phyloP scores from a whole-genome alignment of 495 filamentous ascomycete species.

The Xylaria castorea region DNA sequence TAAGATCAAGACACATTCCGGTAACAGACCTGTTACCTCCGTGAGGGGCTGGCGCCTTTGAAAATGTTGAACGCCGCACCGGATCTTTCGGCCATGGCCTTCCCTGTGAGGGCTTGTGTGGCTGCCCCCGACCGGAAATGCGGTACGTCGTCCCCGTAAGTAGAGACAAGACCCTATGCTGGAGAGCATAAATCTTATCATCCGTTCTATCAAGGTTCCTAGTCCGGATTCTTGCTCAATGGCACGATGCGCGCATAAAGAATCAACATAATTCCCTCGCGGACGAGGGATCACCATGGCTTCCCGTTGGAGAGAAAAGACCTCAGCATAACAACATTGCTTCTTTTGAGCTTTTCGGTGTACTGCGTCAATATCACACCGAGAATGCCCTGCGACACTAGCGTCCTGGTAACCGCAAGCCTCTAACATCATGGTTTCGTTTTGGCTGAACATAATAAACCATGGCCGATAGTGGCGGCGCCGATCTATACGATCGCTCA shows the following conservation, averaged over 20 bases:
- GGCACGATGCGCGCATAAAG: not conserved
- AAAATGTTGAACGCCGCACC: not conserved
- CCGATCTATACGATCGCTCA: conserved; percentile 15
- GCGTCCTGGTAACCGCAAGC: conserved; percentile 4
- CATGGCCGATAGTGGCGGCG: conserved; percentile 9
- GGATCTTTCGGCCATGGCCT: conserved; percentile 18
- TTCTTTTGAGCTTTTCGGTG: not conserved
- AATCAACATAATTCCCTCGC: not conserved
- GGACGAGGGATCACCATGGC: not conserved
- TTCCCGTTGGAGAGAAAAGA: not conserved
- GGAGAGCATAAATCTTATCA: not conserved
- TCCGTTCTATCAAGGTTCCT: not conserved
- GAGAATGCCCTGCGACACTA: not conserved
- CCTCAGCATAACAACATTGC: conserved; percentile 3
- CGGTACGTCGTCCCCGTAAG: conserved; percentile 20
- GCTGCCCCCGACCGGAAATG: conserved; percentile 17
- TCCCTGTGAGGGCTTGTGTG: conserved; percentile 3
- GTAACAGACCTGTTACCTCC: conserved; percentile 14
- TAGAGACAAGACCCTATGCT: not conserved
- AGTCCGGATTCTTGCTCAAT: not conserved
- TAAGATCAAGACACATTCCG: not conserved
- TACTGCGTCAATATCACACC: conserved; percentile 1
- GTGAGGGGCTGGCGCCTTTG: not conserved
- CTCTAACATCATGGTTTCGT: not conserved
- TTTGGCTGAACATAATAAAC: not conserved